Evolutionary conservation across 805 yeast genomes (phyloP).

Genomic region (Saccharomycopsis sp.): DNA sequence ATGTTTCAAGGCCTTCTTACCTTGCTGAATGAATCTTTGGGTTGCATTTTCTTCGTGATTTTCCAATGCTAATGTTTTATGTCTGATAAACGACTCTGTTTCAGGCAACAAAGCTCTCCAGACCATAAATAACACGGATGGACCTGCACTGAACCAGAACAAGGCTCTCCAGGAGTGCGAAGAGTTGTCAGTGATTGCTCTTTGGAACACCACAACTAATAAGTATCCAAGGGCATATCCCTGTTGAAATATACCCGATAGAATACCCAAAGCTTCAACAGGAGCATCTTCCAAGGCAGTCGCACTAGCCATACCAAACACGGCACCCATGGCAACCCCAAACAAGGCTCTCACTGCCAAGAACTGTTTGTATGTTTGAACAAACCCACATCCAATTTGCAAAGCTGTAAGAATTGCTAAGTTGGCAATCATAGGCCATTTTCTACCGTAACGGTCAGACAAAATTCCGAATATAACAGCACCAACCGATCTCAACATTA

Average conservation of each 20-base stretch:
- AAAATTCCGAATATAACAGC: slow-evolving; percentile 53
- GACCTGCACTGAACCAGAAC: slow-evolving; percentile 70
- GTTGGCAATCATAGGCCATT: slow-evolving; percentile 47
- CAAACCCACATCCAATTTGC: slow-evolving; percentile 61
- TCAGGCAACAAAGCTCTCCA: slow-evolving; percentile 59
- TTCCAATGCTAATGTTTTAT: slow-evolving; percentile 24
- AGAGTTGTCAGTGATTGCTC: slow-evolving; percentile 52
- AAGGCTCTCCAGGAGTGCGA: slow-evolving; percentile 60
- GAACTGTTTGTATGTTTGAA: slow-evolving; percentile 48
- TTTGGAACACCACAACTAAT: slow-evolving; percentile 54
- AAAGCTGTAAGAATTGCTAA: slow-evolving; percentile 40
- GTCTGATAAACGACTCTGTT: slow-evolving; percentile 43
- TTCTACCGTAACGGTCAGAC: slow-evolving; percentile 57
- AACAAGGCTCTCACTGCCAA: slow-evolving; percentile 57
- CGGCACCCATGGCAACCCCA: slow-evolving; percentile 53
- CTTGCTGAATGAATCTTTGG: slow-evolving; percentile 11
- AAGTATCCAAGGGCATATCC: slow-evolving; percentile 64
- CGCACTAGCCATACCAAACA: slow-evolving; percentile 59
- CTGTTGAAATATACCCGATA: slow-evolving; percentile 53
- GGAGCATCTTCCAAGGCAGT: slow-evolving; percentile 66
- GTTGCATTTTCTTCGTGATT: slow-evolving; percentile 21
- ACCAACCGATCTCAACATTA: slow-evolving; percentile 64
- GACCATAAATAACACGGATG: slow-evolving; percentile 49
- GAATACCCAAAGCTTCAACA: slow-evolving; percentile 46
- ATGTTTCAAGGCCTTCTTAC: slow-evolving; percentile 32